Base-by-base conservation (phyloP, 495 filamentous ascomycete genomes). In the Trichoderma virens region DNA sequence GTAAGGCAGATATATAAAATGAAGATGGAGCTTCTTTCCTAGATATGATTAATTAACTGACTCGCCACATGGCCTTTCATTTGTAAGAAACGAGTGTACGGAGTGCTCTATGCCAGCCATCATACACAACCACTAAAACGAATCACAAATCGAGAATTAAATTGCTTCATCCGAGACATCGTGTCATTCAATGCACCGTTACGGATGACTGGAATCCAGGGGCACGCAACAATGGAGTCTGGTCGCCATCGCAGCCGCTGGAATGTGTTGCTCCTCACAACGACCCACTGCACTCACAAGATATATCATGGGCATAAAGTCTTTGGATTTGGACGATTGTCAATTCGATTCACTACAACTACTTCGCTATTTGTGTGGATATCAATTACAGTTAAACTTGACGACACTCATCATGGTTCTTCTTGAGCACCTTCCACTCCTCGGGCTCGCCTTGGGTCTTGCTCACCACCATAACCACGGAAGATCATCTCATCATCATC, bases 261-360 rank as follows among this genome's bases (percentile, higher is more conserved):
- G 51, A 56, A 56, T 56, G 51, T 30, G 51, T 56, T 56, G 51
- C 51, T 56, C 51, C 51, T 56, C 25, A 56, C 51, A 18, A 56
- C 51, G 51, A 18, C 23, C 51, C 51, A 56, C 23, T 11, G 8
- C 27, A 8, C 9, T 8, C 51, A n/a, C 23, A 20, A 28, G 18
- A 56, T 56, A 56, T 56, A 56, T 56, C 43, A 23, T 25, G 11
- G n/a, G 5, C n/a, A 2, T 0, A n/a, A 2, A 47, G 3, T 47
- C 43, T 47, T 23, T 18, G 16, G n/a, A 1, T 2, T 0, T 3
- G 8, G 18, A 5, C 16, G 39, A 3, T 20, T 18, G 0, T 8
- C 43, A 47, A 23, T 2, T 16, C n/a, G 18, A 3, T 13, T 8
- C 32, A 35, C 5, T 35, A 11, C 32, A 35, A 45, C 16, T n/a